These are phyloP conservation scores for Penicillium malachiteum DNA, from an alignment of 495 filamentous ascomycete species.

Conservation along the genomic window DNA sequence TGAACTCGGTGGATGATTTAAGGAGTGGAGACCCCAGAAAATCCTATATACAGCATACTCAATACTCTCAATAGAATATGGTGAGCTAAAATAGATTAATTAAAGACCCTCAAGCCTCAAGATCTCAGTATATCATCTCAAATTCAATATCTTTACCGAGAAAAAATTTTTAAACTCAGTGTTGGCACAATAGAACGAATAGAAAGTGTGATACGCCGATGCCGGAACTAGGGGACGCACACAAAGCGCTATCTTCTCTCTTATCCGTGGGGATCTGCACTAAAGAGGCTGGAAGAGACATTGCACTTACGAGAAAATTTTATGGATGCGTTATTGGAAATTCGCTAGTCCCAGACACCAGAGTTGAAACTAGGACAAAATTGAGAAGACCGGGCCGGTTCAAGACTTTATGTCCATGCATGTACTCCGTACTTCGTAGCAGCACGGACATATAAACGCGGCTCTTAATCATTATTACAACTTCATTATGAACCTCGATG, in stretches of 20 bases:
- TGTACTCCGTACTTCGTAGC: no score
- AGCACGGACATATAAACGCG: no score
- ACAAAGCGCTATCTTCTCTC: not conserved
- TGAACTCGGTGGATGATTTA: constrained; percentile 7
- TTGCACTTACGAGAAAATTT: constrained; percentile 6
- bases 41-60: not conserved
- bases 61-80: not conserved
- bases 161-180: no score
- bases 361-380: not conserved
- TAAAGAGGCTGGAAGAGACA: not conserved
- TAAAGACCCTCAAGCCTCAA: not conserved
- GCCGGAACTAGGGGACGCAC: constrained; percentile 12
- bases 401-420: no score
- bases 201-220: constrained; percentile 11
- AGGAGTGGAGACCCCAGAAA: constrained; percentile 1
- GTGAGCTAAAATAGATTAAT: not conserved
- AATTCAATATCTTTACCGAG: no score
- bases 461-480: no score
- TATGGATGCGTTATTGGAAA: not conserved
- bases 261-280: constrained; percentile 12
- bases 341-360: not conserved
- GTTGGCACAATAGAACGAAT: no score
- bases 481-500: no score
- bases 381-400: no score
- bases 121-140: no score